phyloP scores from a whole-genome alignment of 345 rosid genomes.

The Eucalyptus marginata region DNA sequence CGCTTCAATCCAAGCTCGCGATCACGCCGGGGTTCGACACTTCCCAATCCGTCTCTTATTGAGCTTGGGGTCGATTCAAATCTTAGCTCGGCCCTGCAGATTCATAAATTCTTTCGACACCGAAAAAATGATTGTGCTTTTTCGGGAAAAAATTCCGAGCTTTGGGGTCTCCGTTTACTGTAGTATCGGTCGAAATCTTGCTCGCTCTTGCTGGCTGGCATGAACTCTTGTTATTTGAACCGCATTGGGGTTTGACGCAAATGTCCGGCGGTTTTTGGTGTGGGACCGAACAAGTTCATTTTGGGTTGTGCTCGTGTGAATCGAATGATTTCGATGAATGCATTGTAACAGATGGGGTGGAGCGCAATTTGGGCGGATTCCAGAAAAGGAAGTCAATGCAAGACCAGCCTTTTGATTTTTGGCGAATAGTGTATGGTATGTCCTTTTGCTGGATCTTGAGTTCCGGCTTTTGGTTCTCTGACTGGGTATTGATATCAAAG shows the following conservation, averaged over 20 bases:
- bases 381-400: background rate
- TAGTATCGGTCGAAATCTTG: background rate
- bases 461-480: background rate
- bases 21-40: no score
- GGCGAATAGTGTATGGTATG: conserved; percentile 25
- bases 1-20: no score
- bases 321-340: background rate
- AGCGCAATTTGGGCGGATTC: background rate
- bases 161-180: background rate
- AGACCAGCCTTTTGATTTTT: conserved; percentile 19
- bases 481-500: background rate
- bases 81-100: no score
- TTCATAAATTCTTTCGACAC: no score
- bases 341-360: background rate
- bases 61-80: no score
- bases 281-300: background rate
- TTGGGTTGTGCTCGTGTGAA: background rate
- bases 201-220: background rate
- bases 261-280: background rate
- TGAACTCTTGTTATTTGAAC: background rate
- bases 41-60: no score
- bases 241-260: background rate
- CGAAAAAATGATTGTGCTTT: no score
- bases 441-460: background rate
- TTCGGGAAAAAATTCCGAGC: background rate